Evolutionary conservation across 2,329 filamentous ascomycete species (phyloP).

Genomic region (Trichoderma brevicompactum): DNA sequence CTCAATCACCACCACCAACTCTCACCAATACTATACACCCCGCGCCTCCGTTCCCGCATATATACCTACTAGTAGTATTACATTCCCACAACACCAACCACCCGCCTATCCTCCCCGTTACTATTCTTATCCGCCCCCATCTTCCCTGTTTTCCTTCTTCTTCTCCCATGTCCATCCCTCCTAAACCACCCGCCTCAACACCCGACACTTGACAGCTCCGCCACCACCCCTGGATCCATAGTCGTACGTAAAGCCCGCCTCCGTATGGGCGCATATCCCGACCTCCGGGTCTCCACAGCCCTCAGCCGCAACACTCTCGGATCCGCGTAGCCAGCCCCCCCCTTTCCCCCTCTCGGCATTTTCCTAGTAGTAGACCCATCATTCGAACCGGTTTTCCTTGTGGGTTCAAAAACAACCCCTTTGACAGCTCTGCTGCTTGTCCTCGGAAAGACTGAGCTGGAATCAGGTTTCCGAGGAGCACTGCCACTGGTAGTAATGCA

Average conservation of each 20-base stretch:
- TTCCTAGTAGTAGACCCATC: conserved; percentile 2
- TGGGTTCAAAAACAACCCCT: background rate
- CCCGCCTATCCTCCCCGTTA: too few relatives aligned
- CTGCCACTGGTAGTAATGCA: background rate
- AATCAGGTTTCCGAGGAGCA: background rate
- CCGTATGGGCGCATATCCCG: conserved; percentile 16
- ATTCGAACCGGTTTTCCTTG: background rate
- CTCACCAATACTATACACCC: too few relatives aligned
- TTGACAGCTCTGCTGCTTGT: background rate
- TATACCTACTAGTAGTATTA: too few relatives aligned
- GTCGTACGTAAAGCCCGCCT: background rate
- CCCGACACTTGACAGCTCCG: too few relatives aligned
- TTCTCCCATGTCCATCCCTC: background rate
- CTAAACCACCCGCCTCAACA: background rate
- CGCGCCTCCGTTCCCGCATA: too few relatives aligned
- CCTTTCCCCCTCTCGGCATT: background rate
- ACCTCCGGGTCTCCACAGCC: conserved; percentile 11
- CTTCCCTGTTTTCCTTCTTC: background rate
- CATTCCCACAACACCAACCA: background rate
- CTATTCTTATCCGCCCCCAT: background rate
- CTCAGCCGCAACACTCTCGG: conserved; percentile 9
- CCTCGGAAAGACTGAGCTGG: background rate
- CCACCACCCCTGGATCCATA: background rate
- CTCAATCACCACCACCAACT: too few relatives aligned
- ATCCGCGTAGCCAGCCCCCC: conserved; percentile 9